Conservation (phyloP, 2,329 filamentous ascomycete genomes). For the Cladosporium halotolerans region DNA sequence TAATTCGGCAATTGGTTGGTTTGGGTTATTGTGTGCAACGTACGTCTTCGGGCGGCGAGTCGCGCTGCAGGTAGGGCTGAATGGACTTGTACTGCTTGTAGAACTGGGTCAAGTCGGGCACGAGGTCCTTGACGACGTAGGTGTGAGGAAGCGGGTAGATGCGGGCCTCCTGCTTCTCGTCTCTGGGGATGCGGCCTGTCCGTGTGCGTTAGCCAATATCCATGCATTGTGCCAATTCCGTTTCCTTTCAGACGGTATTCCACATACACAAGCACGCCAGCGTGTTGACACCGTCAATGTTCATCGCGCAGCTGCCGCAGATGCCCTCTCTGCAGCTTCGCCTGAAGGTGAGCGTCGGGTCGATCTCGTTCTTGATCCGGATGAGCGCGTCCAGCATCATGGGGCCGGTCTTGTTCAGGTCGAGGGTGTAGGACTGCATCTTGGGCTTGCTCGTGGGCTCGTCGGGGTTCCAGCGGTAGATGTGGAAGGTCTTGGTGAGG, state of each 20-base stretch:
- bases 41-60: conserved; percentile 77
- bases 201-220: background rate
- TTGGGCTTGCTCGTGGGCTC: conserved; percentile 83
- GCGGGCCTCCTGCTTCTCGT: conserved; percentile 73
- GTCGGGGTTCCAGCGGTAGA: conserved; percentile 99
- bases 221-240: background rate
- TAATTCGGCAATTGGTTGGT: conserved; percentile 12
- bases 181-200: conserved; percentile 84
- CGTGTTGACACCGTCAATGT: conserved; percentile 98
- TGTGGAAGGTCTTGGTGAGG: conserved; percentile 87
- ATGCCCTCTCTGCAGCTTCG: conserved; percentile 96
- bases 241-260: conserved; percentile 47
- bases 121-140: conserved; percentile 98
- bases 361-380: conserved; percentile 97
- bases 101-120: conserved; percentile 95
- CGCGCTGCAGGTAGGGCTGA: conserved; percentile 94
- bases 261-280: conserved; percentile 75
- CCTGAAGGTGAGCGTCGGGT: conserved; percentile 93
- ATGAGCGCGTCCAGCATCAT: conserved; percentile 98
- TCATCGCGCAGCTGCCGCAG: conserved; percentile 98
- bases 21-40: conserved; percentile 32
- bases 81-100: conserved; percentile 99
- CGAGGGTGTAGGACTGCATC: conserved; percentile 92
- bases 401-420: conserved; percentile 97
- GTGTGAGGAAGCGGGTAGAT: conserved; percentile 98